Evolutionary conservation across 2,329 filamentous ascomycete genomes (phyloP).

Genomic region (Paecilomyces fulvus): DNA sequence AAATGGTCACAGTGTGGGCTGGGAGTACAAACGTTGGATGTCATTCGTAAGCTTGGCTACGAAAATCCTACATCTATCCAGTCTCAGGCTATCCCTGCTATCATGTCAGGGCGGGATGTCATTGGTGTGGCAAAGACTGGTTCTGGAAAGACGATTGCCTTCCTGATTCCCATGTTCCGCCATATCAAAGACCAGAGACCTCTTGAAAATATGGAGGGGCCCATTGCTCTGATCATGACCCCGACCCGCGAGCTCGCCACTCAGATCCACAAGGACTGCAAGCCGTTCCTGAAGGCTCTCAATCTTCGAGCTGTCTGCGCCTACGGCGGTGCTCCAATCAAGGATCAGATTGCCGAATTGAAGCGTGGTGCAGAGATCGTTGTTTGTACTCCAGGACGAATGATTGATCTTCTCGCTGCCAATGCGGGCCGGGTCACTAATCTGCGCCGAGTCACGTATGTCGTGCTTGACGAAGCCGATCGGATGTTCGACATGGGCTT

Average conservation of each 20-base stretch:
- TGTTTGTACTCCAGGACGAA: slow-evolving; percentile 86
- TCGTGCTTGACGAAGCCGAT: slow-evolving; percentile 94
- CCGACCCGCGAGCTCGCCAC: slow-evolving; percentile 89
- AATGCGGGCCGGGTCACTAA: slow-evolving; percentile 95
- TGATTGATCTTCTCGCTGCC: slow-evolving; percentile 89
- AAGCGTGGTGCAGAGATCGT: slow-evolving; percentile 94
- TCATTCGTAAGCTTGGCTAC: slow-evolving; percentile 72
- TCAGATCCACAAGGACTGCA: slow-evolving; percentile 91
- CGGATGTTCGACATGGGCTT: slow-evolving; percentile 99
- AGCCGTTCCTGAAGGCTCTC: slow-evolving; percentile 83
- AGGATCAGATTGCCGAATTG: slow-evolving; percentile 92
- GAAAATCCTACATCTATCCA: slow-evolving; percentile 90
- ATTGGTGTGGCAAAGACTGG: slow-evolving; percentile 96
- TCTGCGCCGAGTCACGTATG: slow-evolving; percentile 78
- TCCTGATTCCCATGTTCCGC: slow-evolving; percentile 91
- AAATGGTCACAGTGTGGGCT: slow-evolving; percentile 96
- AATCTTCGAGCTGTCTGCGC: slow-evolving; percentile 81
- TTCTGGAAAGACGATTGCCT: slow-evolving; percentile 94
- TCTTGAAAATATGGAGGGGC: slow-evolving; percentile 75
- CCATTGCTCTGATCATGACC: slow-evolving; percentile 81
- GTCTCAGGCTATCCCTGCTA: slow-evolving; percentile 84
- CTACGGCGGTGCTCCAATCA: slow-evolving; percentile 91
- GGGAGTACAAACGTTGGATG: slow-evolving; percentile 75
- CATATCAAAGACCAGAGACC: slow-evolving; percentile 91
- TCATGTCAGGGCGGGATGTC: slow-evolving; percentile 93